Percentiles rank a stretch among this genome's conserved stretches.
Evolutionary conservation across 2,329 filamentous ascomycete genomes (phyloP).

Genomic region (Phaeosphaeria sp.): DNA sequence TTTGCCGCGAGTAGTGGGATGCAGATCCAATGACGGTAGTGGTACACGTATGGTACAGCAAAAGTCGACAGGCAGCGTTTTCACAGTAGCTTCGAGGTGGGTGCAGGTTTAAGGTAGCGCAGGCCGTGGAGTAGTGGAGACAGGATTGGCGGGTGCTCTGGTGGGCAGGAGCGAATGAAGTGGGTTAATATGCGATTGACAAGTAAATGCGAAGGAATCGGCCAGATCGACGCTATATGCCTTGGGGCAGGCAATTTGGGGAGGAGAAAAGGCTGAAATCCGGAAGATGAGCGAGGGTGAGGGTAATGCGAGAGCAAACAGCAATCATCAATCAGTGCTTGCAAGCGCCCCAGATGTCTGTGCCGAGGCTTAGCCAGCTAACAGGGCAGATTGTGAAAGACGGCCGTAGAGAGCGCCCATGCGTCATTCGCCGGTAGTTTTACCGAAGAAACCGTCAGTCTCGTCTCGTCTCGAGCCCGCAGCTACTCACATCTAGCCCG

Average conservation of each 20-base stretch:
- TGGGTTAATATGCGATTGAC: conserved; percentile 24
- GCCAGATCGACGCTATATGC: conserved; percentile 14
- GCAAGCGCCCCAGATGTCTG: conserved; percentile 4
- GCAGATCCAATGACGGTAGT: conserved; percentile 1
- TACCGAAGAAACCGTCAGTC: conserved; percentile 18
- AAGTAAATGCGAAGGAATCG: conserved; percentile 13
- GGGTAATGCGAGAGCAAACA: conserved; percentile 7
- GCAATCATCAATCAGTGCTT: conserved; percentile 5
- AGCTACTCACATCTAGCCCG: background rate
- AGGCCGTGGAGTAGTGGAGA: conserved; percentile 7
- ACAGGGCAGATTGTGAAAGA: conserved; percentile 12
- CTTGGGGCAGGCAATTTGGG: conserved; percentile 4
- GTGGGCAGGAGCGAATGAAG: conserved; percentile 26
- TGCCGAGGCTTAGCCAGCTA: conserved; percentile 24
- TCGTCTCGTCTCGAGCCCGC: conserved; percentile 22
- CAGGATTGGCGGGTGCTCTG: conserved; percentile 4
- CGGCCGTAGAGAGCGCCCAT: background rate
- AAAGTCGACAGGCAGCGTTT: background rate
- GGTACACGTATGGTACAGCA: background rate
- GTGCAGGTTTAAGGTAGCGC: conserved; percentile 18
- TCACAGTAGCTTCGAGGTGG: background rate
- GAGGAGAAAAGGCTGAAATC: conserved; percentile 14
- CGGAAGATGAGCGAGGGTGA: conserved; percentile 5
- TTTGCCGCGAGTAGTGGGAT: background rate
- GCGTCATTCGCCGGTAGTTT: conserved; percentile 18